Conservation (phyloP, 495 filamentous ascomycete species). For the Trichoderma gamsii region DNA sequence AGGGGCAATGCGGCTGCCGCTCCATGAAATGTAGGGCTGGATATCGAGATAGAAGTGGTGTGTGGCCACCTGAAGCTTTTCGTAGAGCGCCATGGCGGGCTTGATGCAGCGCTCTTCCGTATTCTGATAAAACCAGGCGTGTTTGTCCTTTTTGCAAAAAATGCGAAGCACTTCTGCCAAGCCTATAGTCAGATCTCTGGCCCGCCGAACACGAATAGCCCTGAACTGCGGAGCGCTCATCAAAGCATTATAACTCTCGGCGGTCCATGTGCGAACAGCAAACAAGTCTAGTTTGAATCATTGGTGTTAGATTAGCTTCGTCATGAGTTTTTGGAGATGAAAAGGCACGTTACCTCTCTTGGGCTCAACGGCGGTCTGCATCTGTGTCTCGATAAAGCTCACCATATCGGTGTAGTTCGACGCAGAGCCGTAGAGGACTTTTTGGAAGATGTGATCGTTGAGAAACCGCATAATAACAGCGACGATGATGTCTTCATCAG, state of each 20-base stretch:
- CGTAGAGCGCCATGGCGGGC: constrained; percentile 27
- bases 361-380: constrained; percentile 25
- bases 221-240: constrained; percentile 23
- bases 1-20: constrained; percentile 17
- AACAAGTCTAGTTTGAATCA: constrained; percentile 24
- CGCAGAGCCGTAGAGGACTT: constrained; percentile 21
- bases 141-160: constrained; percentile 20
- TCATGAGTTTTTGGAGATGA: not conserved
- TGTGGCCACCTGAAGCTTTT: constrained; percentile 28
- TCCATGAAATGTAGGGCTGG: constrained; percentile 22
- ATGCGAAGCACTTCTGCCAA: constrained; percentile 20
- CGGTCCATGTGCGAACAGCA: constrained; percentile 29
- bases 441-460: constrained; percentile 28
- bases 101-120: constrained; percentile 22
- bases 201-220: constrained; percentile 7
- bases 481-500: constrained; percentile 29
- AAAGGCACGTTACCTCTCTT: constrained; percentile 23
- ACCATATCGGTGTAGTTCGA: constrained; percentile 18
- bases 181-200: constrained; percentile 18
- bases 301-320: constrained; percentile 9
- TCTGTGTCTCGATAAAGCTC: constrained; percentile 21
- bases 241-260: constrained; percentile 28
- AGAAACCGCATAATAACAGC: constrained; percentile 31
- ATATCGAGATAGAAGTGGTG: constrained; percentile 27
- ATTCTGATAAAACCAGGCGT: constrained; percentile 16